Base-by-base conservation (phyloP, 2,329 filamentous ascomycete genomes). In the Phoma sp. region DNA sequence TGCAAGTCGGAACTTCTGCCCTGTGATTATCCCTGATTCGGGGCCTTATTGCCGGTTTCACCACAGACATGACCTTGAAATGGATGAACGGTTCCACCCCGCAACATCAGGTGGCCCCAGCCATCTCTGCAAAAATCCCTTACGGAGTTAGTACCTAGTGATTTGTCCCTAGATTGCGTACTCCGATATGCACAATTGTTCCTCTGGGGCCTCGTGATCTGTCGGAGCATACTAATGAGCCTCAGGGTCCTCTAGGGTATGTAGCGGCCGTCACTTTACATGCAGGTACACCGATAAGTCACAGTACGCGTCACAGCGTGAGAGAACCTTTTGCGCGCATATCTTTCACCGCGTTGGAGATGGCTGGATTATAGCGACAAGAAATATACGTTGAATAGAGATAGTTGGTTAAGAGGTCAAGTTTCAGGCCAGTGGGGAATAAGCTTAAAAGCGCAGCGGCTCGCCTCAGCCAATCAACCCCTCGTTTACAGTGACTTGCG, bases 391-490 rank as follows among this genome's bases (percentile, higher is more conserved):
- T 47, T 55, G 42, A 36, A 41, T 42, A 42, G 40, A 22, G 25
- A 50, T 46, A 46, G 18, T 43, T 47, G 46, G 41, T 24, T 32
- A 27, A 4, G 25, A 55, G 46, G 41, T 38, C 23, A 32, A 36
- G 52, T 55, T 55, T 55, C 52, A 55, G 47, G 41, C 22, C 2
- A n/a, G 52, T 49, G 52, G 52, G 39, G 11, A 49, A 40, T 14
- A 49, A 41, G 52, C 46, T 55, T 49, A 33, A 14, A 14, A 40
- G 29, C n/a, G 22, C 24, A 48, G 47, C 52, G 52, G 35, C 45
- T 54, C 39, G 18, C 14, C 41, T 36, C 9, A 14, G 4, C 52
- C 52, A 55, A 55, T 56, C 54, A 57, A 51, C 49, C 49, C 25
- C 36, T 39, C 33, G 35, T 36, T 44, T 18, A 4, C 37, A 29